Percentiles rank a stretch among this genome's conserved stretches.
Evolutionary conservation across 345 rosid genomes (phyloP).

Genomic region (Pugionium cornutum): DNA sequence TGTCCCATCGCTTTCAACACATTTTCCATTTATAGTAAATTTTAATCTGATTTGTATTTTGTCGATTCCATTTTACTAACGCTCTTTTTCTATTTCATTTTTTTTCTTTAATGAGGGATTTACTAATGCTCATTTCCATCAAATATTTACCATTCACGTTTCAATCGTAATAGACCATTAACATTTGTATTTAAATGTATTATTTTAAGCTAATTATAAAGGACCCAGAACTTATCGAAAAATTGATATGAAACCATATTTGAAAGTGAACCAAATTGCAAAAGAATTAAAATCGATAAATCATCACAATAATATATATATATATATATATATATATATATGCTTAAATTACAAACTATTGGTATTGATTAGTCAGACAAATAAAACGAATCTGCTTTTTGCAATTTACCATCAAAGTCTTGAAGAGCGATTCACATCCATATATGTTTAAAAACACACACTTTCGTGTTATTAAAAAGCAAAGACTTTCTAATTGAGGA

Average conservation of each 20-base stretch:
- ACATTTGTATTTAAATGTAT: no score
- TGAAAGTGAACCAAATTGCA: no score
- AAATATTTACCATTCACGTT: no score
- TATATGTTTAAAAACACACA: conserved; percentile 10
- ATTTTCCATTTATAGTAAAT: conserved; percentile 35
- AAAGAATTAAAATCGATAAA: no score
- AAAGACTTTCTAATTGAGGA: conserved; percentile 34
- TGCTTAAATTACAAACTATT: not conserved
- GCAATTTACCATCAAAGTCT: conserved; percentile 16
- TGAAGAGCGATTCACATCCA: conserved; percentile 29
- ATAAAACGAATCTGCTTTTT: not conserved
- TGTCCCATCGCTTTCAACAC: conserved; percentile 41
- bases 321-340: no score
- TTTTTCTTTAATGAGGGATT: no score
- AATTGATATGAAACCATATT: no score
- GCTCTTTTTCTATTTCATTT: not conserved
- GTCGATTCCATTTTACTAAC: not conserved
- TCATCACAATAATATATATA: no score
- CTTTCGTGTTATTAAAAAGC: conserved; percentile 26
- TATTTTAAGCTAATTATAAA: no score
- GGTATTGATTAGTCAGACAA: conserved; percentile 10
- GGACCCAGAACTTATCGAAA: no score
- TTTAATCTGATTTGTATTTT: conserved; percentile 21
- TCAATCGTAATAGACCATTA: no score
- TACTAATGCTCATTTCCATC: no score